A percentile compares a stretch with the other conserved stretches of the same genome.
These are phyloP conservation scores for Silene noctiflora DNA, from an alignment of 179 eudicot species.

Conservation along the genomic window DNA sequence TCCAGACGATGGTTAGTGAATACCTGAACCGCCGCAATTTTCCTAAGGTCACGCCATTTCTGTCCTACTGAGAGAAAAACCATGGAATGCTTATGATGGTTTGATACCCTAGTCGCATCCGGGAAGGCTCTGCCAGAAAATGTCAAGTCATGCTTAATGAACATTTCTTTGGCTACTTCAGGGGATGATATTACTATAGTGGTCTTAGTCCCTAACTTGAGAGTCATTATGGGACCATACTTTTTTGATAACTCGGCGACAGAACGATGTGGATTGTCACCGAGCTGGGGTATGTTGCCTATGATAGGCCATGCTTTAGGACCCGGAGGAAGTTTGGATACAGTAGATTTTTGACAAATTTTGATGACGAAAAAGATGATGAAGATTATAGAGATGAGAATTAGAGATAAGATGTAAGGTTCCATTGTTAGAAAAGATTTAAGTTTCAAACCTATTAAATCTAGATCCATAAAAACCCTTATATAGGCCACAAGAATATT, in stretches of 20 bases:
- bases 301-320: slow-evolving; percentile 29
- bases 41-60: slow-evolving; percentile 23
- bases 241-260: neutral
- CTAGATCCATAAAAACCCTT: neutral
- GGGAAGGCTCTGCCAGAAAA: neutral
- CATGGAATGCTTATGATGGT: neutral
- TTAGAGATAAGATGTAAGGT: neutral
- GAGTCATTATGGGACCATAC: neutral
- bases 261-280: neutral
- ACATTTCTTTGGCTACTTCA: neutral
- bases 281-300: slow-evolving; percentile 21
- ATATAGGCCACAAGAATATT: no score
- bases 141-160: neutral
- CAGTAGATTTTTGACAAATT: neutral
- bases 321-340: slow-evolving; percentile 14
- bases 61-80: neutral
- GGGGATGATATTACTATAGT: neutral
- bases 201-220: neutral
- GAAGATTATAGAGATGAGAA: neutral
- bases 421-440: neutral
- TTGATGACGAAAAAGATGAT: neutral
- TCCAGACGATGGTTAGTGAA: slow-evolving; percentile 20
- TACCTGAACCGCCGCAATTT: slow-evolving; percentile 12
- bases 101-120: neutral
- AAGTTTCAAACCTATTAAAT: neutral